Conservation (phyloP, 2,329 filamentous ascomycete species). For the Teratosphaeria gauchensis region DNA sequence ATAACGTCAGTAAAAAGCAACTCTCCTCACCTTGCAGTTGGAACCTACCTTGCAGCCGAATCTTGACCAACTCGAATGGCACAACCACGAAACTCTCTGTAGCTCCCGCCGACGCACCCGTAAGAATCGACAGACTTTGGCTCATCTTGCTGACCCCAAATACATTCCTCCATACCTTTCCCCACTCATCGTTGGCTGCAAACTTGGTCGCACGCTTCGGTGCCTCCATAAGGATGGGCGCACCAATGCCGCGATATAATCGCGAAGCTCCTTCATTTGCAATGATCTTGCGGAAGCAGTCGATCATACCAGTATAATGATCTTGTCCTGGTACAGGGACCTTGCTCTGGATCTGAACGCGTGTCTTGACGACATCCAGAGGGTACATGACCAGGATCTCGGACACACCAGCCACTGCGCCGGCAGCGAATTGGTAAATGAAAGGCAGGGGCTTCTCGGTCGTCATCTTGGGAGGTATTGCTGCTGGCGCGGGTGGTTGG, state of each 20-base stretch:
- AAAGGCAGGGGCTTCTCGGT: slow-evolving; percentile 73
- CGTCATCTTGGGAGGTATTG: slow-evolving; percentile 28
- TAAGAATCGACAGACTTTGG: slow-evolving; percentile 83
- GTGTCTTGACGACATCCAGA: slow-evolving; percentile 94
- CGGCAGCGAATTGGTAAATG: slow-evolving; percentile 88
- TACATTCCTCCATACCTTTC: slow-evolving; percentile 77
- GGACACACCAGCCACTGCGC: slow-evolving; percentile 95
- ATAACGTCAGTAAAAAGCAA: not conserved
- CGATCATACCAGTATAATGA: slow-evolving; percentile 90
- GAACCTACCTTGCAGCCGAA: slow-evolving; percentile 61
- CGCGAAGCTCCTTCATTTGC: slow-evolving; percentile 77
- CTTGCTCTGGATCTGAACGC: slow-evolving; percentile 64
- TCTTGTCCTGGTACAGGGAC: slow-evolving; percentile 57
- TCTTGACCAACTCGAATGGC: slow-evolving; percentile 97
- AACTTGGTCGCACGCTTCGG: slow-evolving; percentile 96
- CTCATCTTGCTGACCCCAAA: slow-evolving; percentile 84
- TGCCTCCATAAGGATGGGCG: slow-evolving; percentile 96
- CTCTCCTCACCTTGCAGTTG: not conserved
- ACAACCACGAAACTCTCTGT: slow-evolving; percentile 96
- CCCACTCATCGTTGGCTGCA: slow-evolving; percentile 97
- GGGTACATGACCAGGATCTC: slow-evolving; percentile 76
- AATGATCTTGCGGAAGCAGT: slow-evolving; percentile 97
- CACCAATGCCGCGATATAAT: slow-evolving; percentile 89
- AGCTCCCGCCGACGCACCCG: slow-evolving; percentile 86
- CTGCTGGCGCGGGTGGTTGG: not conserved